Conservation (phyloP, 2,329 filamentous ascomycete genomes). For the Trichoderma atroviride region DNA sequence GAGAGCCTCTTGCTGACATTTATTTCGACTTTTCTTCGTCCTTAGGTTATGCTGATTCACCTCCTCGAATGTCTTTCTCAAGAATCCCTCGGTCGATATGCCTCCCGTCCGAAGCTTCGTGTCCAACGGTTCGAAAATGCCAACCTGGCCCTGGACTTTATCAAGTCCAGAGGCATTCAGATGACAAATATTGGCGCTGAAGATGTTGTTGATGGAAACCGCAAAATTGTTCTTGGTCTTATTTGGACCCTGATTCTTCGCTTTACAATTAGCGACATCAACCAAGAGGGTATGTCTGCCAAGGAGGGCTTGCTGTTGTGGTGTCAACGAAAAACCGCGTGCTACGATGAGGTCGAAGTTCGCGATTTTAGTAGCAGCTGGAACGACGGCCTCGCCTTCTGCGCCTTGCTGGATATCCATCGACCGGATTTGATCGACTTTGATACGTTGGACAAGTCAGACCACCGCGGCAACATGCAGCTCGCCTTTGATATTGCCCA, state of each 20-base stretch:
- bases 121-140: constrained; percentile 98
- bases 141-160: constrained; percentile 91
- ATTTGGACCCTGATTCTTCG: constrained; percentile 98
- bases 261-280: constrained; percentile 99
- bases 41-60: constrained; percentile 88
- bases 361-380: constrained; percentile 93
- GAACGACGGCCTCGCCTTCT: constrained; percentile 97
- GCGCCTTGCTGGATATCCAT: constrained; percentile 94
- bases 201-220: constrained; percentile 96
- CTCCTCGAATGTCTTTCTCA: constrained; percentile 93
- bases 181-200: constrained; percentile 99
- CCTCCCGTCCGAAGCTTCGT: constrained; percentile 90
- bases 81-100: constrained; percentile 95
- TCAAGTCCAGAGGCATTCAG: constrained; percentile 87
- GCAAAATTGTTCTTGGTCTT: constrained; percentile 93
- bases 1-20: constrained; percentile 26
- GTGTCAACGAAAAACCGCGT: constrained; percentile 98
- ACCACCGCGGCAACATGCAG: constrained; percentile 97
- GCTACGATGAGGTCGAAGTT: constrained; percentile 96
- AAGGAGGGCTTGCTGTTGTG: constrained; percentile 94
- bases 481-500: constrained; percentile 94
- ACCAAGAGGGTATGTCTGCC: constrained; percentile 94
- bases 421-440: constrained; percentile 96
- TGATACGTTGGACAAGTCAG: constrained; percentile 88
- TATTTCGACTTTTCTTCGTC: neutral